Conservation (phyloP, 139 green algal genomes). For the Monoraphidium neglectum region DNA sequence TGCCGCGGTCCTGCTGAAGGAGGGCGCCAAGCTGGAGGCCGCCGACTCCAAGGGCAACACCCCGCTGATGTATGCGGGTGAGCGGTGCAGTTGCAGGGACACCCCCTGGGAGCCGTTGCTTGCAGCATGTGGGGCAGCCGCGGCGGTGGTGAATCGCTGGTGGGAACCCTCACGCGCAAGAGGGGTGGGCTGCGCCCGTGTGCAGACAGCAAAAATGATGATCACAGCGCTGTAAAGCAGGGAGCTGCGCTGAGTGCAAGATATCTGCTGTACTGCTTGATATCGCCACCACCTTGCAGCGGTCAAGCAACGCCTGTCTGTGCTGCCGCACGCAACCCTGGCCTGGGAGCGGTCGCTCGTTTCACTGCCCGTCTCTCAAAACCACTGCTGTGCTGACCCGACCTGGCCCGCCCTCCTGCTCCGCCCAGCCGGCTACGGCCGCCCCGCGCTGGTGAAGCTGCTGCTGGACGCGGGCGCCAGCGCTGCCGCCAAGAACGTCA, state of each 20-base stretch:
- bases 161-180: background rate
- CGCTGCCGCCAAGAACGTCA: conserved; percentile 56
- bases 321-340: no score
- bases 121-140: background rate
- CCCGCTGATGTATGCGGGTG: conserved; percentile 71
- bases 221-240: background rate
- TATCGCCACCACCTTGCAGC: no score
- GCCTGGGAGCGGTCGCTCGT: no score
- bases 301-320: no score
- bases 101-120: no score
- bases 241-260: conserved; percentile 14
- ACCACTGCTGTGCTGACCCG: background rate
- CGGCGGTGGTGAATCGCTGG: background rate
- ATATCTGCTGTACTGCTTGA: no score
- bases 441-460: conserved; percentile 44
- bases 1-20: conserved; percentile 39
- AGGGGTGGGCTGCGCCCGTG: background rate
- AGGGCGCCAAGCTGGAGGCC: conserved; percentile 45
- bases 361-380: background rate
- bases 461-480: conserved; percentile 73
- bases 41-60: conserved; percentile 73
- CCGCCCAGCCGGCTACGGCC: conserved; percentile 57
- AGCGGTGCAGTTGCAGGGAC: background rate
- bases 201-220: background rate
- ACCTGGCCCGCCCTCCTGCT: background rate